A percentile compares a stretch with the other conserved stretches of the same genome.
These are phyloP conservation scores for Corymbia citriodora DNA, from an alignment of 441 rosid genomes.

Conservation along the genomic window DNA sequence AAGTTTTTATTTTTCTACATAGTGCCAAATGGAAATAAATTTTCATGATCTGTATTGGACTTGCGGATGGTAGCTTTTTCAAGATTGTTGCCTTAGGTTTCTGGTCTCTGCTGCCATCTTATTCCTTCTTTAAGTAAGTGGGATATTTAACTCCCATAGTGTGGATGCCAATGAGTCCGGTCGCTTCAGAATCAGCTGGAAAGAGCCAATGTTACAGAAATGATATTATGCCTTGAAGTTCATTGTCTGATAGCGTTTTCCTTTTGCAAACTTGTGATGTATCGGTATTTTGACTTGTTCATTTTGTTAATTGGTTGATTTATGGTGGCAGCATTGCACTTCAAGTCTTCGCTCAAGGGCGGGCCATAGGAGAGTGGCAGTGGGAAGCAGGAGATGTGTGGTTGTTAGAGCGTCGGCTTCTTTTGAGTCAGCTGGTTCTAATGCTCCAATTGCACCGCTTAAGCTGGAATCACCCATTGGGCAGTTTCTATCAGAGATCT, in stretches of 20 bases:
- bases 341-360: constrained; percentile 24
- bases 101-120: background rate
- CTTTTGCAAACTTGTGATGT: background rate
- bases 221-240: background rate
- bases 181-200: background rate
- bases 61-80: background rate
- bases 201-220: background rate
- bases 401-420: constrained; percentile 44
- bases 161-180: background rate
- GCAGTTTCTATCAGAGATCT: constrained; percentile 75
- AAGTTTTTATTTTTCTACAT: background rate
- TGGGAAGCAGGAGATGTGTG: constrained; percentile 32
- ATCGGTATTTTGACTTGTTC: background rate
- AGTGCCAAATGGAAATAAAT: background rate
- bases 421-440: constrained; percentile 33
- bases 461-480: constrained; percentile 82
- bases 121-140: background rate
- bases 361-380: constrained; percentile 14
- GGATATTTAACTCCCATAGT: background rate
- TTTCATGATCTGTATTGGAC: background rate
- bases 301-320: background rate
- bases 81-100: background rate
- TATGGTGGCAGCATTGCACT: constrained; percentile 25
- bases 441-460: constrained; percentile 64
- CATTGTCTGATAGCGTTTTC: background rate